Base-by-base conservation (phyloP, 371 early-diverging fungal species). In the Mortierella sp. region DNA sequence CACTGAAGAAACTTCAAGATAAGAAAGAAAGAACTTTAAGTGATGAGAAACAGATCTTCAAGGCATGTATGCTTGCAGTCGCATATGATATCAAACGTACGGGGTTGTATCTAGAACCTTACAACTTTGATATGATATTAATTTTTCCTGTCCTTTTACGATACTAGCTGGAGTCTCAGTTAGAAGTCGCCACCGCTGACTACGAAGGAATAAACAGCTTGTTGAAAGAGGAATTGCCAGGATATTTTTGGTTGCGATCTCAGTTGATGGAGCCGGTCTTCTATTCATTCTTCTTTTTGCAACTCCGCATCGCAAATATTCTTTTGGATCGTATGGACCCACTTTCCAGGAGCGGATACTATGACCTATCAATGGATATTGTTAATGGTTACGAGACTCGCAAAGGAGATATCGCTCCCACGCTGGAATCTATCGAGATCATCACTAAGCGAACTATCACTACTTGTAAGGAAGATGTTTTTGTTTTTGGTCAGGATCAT, bases 31-130 rank as follows among this genome's bases (percentile, higher is more conserved):
- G 92, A 58, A 88, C 88, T 16, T 86, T 90, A 53, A 86, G 84
- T 66, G 94, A 95, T 68, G 96, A 94, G 83, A 94, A 94, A 72
- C 86, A 90, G 62, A 87, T 94, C n/a, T 91, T 86, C 67, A 90
- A 92, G 83, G 88, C 87, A 81, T 32, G 28, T 0, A 33, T 47
- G 47, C 5, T 47, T 47, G 47, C 47, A 47, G 19, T 16, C 19
- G 47, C 47, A 47, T 47, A 36, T 36, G 36, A 36, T 36, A 36
- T 36, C 36, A 36, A 36, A 36, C 7, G 7, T 5, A 36, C 6
- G 36, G 0, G 2, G 4, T 36, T 36, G 36, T 36, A 36, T 36
- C 36, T 6, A 11, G 16, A 16, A 45, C 2, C 45, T 16, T 11
- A 45, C 11, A 45, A 16, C 11, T 16, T 4, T 45, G 11, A 9